Base-by-base conservation (phyloP, 1,284 basidiomycete species). In the Heterobasidion annosum region DNA sequence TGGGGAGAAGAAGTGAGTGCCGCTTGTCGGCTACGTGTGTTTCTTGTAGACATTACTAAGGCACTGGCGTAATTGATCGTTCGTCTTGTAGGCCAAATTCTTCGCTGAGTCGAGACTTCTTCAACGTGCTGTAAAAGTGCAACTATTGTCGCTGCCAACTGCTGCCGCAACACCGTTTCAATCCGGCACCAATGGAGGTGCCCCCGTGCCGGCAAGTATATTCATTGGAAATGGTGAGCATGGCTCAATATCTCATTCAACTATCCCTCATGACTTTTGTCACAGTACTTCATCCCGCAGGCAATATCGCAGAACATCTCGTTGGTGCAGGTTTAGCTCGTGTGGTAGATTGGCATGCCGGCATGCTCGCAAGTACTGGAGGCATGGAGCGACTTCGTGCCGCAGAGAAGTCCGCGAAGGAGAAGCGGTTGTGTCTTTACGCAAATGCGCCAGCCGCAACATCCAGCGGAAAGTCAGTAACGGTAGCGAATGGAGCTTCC, bases 291-390 rank as follows among this genome's bases (percentile, higher is more conserved):
- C 96, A 98, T 65, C 93, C 95, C 12, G 91, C 87, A 33, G 95
- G 96, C 16, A 96, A 98, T 69, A 90, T 99, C 51, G 93, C 94
- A 15, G 92, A 96, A 63, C 86, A 91, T 69, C 76, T 99, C 48
- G 83, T 94, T 16, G 81, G 79, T 2, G 83, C 83, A 48, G 94
- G 96, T 50, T 76, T 98, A 3, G 96, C 95, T 10, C 88, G 93
- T 56, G 82, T 97, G 52, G 89, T 98, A 56, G 95, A 97, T 67
- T 98, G 96, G 95, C 96, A 99, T 68, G 94, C 94, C 12, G 96
- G 95, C 35, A 90, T 98, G 79, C 82, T 99, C 44, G 82, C 91
- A 1, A 78, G 77, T 57, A 75, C 77, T 57, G 88, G 91, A 34
- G 85, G 83, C 13, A 93, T 96, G 82, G 91, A 95, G 65, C 82